Evolutionary conservation across 2,329 filamentous ascomycete species (phyloP), one percentile per base, ranked within the genome.

Genomic region (Scolecobasidium constrictum): DNA sequence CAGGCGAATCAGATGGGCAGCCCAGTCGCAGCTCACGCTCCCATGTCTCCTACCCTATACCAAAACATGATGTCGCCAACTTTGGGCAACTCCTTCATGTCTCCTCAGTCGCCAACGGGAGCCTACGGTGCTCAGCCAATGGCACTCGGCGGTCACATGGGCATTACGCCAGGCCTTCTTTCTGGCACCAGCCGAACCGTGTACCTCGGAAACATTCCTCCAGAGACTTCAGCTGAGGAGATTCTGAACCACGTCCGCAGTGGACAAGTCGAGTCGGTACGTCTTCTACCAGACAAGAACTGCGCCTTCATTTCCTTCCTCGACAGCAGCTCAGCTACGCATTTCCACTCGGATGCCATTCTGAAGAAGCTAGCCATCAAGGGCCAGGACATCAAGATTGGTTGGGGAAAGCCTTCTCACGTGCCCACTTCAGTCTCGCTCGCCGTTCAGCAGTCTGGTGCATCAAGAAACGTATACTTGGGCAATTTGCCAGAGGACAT

Each of bases 221-320:
- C 88, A 19, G 92, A 98, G 67, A 98, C 92, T 5, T 81, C 85
- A 39, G 90, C 92, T 6, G 92, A 98, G 67, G 92, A 98, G 67
- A 94, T 98, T 50, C 71, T 98, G 44, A 83, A 88, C 50, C 92
- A 98, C 57, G 92, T 98, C 47, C 79, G 92, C 50, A 96, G 92
- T 63, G 92, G 92, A 18, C 92, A 96, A 61, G 96, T 98, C 56
- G 92, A 98, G 69, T 96, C 92, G n/a, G 92, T 98, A 42, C 83
- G 92, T 53, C 75, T 98, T 50, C 73, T 98, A 43, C 86, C 90
- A 18, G 92, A 98, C 67, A 98, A 96, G 85, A 98, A 96, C 73
- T 98, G 92, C 59, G 92, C 92, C 46, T 98, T 98, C 72, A 96
- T 98, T 60, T 98, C 92, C 5, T 98, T 98, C 71, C 73, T 98